Evolutionary conservation across 257 asterid genomes (phyloP), one percentile per base, ranked within the genome.

Genomic region (Perilla frutescens): DNA sequence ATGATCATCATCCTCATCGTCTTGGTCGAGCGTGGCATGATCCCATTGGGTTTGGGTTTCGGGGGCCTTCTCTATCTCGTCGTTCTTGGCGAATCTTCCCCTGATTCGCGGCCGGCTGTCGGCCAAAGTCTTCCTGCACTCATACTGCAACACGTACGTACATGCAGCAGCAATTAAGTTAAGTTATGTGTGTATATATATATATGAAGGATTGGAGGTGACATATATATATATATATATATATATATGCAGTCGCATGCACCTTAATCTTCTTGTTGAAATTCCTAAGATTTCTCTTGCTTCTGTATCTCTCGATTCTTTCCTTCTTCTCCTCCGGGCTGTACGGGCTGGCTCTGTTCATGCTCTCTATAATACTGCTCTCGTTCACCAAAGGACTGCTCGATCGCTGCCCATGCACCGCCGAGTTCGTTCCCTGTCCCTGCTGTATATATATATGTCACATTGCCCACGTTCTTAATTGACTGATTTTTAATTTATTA

Each of bases 241-340:
- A 20, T 20, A 20, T 20, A 20, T 20, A 20, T 20, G 1, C 1
- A 20, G 26, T 20, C 26, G 26, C 26, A 20, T 20, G 7, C n/a
- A 92, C 98, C 98, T 92, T 87, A 71, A 94, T 94, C 79, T 90
- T 91, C 85, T 94, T 94, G 79, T 87, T 90, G 89, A 91, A 94
- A 47, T 94, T 94, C 74, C 99, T 88, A 10, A 84, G 88, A 49
- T 86, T 94, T 70, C 93, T 84, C 89, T 91, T 94, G 95, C 78
- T 87, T 66, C 91, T 83, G 65, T 94, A 94, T 73, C 95, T 85
- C 82, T 94, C 95, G 9, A 94, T 94, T 67, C 95, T 83, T 66
- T 94, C 97, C 67, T 78, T 91, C 76, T 86, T 94, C 87, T 90
- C 97, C 76, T 91, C 90, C 0, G 96, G 98, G 45, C 89, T 88